Evolutionary conservation across 225 moss, liverwort and hornwort genomes (phyloP), one percentile per base, ranked within the genome.

Genomic region (Rhytidiadelphus loreus): DNA sequence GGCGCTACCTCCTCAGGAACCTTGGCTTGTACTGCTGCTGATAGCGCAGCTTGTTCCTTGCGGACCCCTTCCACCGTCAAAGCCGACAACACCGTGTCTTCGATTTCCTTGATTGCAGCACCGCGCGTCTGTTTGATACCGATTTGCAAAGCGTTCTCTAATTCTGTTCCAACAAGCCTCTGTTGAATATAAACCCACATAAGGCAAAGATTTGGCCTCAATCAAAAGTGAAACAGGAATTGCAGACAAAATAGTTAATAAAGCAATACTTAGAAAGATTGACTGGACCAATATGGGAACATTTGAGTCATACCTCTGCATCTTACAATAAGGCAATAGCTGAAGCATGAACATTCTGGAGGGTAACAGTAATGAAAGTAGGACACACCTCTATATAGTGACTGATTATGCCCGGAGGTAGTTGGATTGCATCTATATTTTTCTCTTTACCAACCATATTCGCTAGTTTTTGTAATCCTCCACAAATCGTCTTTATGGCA

Each of bases 121-220:
- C 96, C 97, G 83, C 97, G 92, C 81, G 88, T 77, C 88, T 95
- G 97, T 90, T 99, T 99, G n/a, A 95, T 87, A 92, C 94, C 91
- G 46, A 97, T 96, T 91, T 95, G 95, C 88, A 99, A 93, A 22
- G 96, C 97, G 72, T 92, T 93, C 91, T 97, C 95, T 92, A 99
- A 92, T 80, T 96, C 93, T 88, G 91, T 90, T 70, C 96, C 97
- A 85, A 96, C 93, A 88, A 99, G 95, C 28, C 84, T 90, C 98
- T 98, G 93, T 84, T 80, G 78, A 77, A 90, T 70, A 85, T 74
- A 74, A 39, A 63, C 71, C 84, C 83, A 86, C 62, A 81, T 12
- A 85, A 83, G 84, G 44, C 43, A 60, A 61, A 74, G 63, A 69
- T n/a, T 80, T 88, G 77, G 84, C 60, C 59, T 33, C 43, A 59